phyloP scores from a whole-genome alignment of 768 basidiomycete genomes.

The Hericium coralloides region DNA sequence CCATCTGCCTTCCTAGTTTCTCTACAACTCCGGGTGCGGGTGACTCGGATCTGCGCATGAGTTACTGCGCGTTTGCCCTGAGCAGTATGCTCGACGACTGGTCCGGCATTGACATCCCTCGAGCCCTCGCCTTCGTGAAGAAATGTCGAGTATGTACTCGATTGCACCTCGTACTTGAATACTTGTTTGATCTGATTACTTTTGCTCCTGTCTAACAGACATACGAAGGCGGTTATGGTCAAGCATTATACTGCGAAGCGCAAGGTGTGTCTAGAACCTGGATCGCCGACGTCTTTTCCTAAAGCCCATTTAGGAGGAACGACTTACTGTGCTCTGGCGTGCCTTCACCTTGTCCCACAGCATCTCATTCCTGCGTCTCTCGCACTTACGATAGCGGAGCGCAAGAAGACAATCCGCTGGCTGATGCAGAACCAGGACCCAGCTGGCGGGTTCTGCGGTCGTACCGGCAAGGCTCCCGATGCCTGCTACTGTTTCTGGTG shows the following conservation, averaged over 20 bases:
- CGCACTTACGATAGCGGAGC: conserved; percentile 29
- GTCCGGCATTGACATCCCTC: conserved; percentile 57
- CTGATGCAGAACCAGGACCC: conserved; percentile 55
- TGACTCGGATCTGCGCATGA: conserved; percentile 75
- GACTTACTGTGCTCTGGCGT: conserved; percentile 85
- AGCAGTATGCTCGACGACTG: conserved; percentile 73
- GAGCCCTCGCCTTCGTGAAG: conserved; percentile 54
- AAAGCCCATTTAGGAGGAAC: conserved; percentile 61
- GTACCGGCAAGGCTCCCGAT: conserved; percentile 82
- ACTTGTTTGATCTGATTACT: background rate
- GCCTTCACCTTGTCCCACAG: conserved; percentile 45
- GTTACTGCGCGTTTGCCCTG: conserved; percentile 84
- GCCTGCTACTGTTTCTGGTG: conserved; percentile 98
- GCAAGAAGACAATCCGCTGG: conserved; percentile 62
- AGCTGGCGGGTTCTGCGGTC: conserved; percentile 78
- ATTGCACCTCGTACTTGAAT: background rate
- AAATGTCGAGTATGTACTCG: conserved; percentile 55
- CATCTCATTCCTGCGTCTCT: conserved; percentile 13
- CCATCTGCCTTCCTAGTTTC: conserved; percentile 39
- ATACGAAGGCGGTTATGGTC: conserved; percentile 91
- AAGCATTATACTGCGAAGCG: conserved; percentile 73
- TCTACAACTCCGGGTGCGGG: conserved; percentile 56
- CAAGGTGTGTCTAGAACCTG: conserved; percentile 46
- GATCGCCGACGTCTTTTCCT: background rate
- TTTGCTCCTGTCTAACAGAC: conserved; percentile 38